phyloP scores from a whole-genome alignment of 305 asterid genomes.

The Nicotiana rustica region DNA sequence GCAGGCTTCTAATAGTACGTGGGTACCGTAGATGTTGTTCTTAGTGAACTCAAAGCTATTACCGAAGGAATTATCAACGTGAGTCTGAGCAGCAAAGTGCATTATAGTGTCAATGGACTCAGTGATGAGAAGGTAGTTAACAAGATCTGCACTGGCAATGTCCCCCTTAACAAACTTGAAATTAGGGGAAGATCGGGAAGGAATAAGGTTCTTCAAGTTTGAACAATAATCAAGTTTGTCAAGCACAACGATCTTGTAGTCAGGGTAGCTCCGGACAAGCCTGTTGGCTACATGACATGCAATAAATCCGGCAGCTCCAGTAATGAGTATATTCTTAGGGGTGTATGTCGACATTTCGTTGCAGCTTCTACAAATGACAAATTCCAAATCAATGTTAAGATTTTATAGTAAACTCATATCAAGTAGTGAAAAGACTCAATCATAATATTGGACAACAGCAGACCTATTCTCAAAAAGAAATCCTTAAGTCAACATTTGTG shows the following conservation, averaged over 20 bases:
- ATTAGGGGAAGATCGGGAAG: constrained; percentile 68
- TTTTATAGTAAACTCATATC: background rate
- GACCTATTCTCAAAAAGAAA: background rate
- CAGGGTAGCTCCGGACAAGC: constrained; percentile 74
- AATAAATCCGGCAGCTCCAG: constrained; percentile 91
- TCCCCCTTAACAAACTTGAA: constrained; percentile 88
- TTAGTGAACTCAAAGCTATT: constrained; percentile 87
- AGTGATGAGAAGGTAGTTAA: constrained; percentile 79
- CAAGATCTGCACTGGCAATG: constrained; percentile 82
- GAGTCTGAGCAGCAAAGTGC: constrained; percentile 94
- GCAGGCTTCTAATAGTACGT: constrained; percentile 84
- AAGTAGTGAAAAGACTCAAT: background rate
- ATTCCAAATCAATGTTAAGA: constrained; percentile 15
- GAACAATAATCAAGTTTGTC: constrained; percentile 92
- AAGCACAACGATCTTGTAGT: constrained; percentile 78
- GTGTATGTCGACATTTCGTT: constrained; percentile 58
- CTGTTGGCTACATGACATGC: constrained; percentile 88
- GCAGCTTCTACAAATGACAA: constrained; percentile 31
- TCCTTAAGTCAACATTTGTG: background rate
- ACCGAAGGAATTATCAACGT: constrained; percentile 86
- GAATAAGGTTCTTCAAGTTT: constrained; percentile 64
- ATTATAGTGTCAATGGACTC: constrained; percentile 84
- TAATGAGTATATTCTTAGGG: constrained; percentile 81
- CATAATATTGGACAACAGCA: background rate
- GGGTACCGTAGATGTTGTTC: constrained; percentile 87